Evolutionary conservation across 331 rosid genomes (phyloP), one percentile per base, ranked within the genome.

Genomic region (Stylosanthes scabra): DNA sequence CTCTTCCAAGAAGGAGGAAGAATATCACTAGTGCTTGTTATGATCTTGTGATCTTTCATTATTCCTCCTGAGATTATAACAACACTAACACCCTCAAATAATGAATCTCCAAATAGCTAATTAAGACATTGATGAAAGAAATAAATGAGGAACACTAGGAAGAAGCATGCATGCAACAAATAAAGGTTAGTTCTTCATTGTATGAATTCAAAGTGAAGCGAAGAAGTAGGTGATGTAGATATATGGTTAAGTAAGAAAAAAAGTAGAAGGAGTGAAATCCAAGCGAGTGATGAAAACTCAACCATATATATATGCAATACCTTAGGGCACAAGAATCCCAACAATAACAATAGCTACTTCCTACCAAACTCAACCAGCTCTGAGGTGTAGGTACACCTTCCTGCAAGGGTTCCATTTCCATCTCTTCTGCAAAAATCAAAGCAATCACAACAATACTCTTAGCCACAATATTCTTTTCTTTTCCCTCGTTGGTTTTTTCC

Each of bases 1-100:
- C 90, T 86, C 81, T 87, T 89, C 67, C 93, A 91, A 40, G 83
- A 51, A 46, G 80, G 66, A 63, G 82, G 39, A 34, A 34, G 39
- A 4, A 34, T 78, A 72, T 89, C 86, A 67, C 54, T 83, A 67
- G 45, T 64, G 8, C 71, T 28, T 41, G 74, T 77, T 46, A 64
- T 20, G 25, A 20, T 50, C 78, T 74, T 76, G 72, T 70, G 65
- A 59, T 78, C 83, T 51, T 79, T 83, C 81, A 71, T 65, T 78
- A 71, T 65, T 78, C 78, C 83, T 37, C 78, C 83, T 37, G 51
- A 44, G 59, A 55, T 55, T 45, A 54, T 34, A 34, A 34, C 20
- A 34, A 34, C 20, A 25, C 51, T 55, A 44, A 31, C 66, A 41
- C 57, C 58, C 76, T 66, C 14, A 28, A 66, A 66, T 59, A 40